Base-by-base conservation (phyloP, 495 filamentous ascomycete species). In the Penicillium bialowiezense region DNA sequence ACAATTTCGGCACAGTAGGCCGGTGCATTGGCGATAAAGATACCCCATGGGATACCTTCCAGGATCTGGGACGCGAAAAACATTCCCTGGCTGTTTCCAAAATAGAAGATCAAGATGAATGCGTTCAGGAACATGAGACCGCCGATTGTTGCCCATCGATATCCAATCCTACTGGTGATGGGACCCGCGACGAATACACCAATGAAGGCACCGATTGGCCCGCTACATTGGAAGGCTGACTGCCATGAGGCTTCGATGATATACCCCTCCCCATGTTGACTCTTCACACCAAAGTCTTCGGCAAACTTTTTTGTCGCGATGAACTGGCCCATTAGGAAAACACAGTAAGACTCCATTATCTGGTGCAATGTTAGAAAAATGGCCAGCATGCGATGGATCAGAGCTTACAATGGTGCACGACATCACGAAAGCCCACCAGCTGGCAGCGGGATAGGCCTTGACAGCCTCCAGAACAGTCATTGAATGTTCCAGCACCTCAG, bases 351-450 rank as follows among this genome's bases (percentile, higher is more conserved):
- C 59, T 74, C 71, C 69, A 74, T 74, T 50, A 73, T 70, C 69
- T 72, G 54, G 63, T 48, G 50, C 51, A 51, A 50, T 34, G 50
- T 66, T 66, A 68, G 58, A 54, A 36, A 51, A 56, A 54, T 44
- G 50, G 60, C 52, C 50, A 44, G 29, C 45, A 29, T 50, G 40
- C 49, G 52, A 43, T 34, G 50, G 47, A 41, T 54, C 49, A 59
- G 47, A 59, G 44, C 73, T 72, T 67, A 76, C 74, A 72, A 78
- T 78, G 49, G 74, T 78, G 50, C 19, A 70, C 28, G 72, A 78
- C 67, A 78, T 74, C 59, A 79, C 54, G 47, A 79, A 77, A 38
- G 75, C 74, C 75, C 74, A 77, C 43, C 65, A 73, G 36, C 57
- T 63, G 44, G 74, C 74, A 60, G 67, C 65, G 40, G 73, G 73